Base-by-base conservation (phyloP, 2,329 filamentous ascomycete genomes). In the Fusarium irregulare region DNA sequence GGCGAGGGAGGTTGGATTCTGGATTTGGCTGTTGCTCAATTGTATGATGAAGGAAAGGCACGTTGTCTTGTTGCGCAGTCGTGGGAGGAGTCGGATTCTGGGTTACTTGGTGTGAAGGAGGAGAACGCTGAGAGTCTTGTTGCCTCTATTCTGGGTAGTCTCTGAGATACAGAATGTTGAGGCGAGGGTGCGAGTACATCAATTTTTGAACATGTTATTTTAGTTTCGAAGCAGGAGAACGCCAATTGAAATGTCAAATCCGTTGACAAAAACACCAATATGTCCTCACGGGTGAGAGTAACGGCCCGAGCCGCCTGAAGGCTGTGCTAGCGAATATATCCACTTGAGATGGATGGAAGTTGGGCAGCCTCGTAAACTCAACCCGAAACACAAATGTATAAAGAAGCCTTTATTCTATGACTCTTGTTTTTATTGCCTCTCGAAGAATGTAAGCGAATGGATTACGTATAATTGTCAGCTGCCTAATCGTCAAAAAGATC, bases 11-110 rank as follows among this genome's bases (percentile, higher is more conserved):
- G 68, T 14, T 71, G 68, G 68, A 18, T 61, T 12, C 40, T 71
- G 7, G 68, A 65, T 4, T 28, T 71, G 20, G 68, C 68, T 4
- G 56, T 71, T 4, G 68, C 59, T 27, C 68, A 71, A 9, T 9
- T 71, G 6, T 71, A 62, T 6, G 32, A 66, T 12, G 48, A 49
- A 2, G 60, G 56, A 4, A 41, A 59, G 4, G 53, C 51, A 10
- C 56, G 48, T 5, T 62, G 56, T 16, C 21, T 66, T 8, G 45
- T 71, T 27, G 56, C 68, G 2, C 46, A 42, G 7, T 56, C 68
- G 1, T 56, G 68, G 59, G 56, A 69, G 20, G 40, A 44, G 4
- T 71, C 68, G 2, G 64, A 71, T 28, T 71, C 68, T 8, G n/a
- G 10, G 6, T 11, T 69, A 16, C 41, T 71, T 32, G 60, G 42